Evolutionary conservation across 768 basidiomycete genomes (phyloP), one percentile per base, ranked within the genome.

Genomic region (Clitopilus passeckerianus): DNA sequence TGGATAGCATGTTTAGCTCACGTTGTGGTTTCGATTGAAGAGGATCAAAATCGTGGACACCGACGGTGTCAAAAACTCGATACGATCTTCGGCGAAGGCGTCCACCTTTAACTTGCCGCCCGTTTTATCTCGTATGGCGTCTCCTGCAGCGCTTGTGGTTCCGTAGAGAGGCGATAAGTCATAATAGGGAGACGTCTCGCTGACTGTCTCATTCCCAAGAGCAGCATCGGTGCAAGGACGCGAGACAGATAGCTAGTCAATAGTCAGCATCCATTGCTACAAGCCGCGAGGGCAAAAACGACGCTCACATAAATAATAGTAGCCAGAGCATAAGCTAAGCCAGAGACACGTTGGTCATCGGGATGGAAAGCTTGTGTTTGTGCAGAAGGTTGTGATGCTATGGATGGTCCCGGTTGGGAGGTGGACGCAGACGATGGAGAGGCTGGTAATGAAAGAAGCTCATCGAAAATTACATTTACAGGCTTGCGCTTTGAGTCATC

Each of bases 1-100:
- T 14, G 34, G 22, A n/a, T n/a, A n/a, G n/a, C n/a, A n/a, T n/a
- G n/a, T n/a, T n/a, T n/a, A 37, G 69, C 74, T 20, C 59, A 83
- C 82, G 66, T 83, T 86, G 66, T 86, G 85, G 64, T 86, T 85
- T 15, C 86, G 72, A 61, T 74, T 77, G 66, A 86, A 80, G 15
- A 87, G 61, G 30, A 86, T 75, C 6, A 86, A 72, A 10, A 87
- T 71, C 14, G 79, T 84, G 30, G 76, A 75, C 1, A 78, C 72
- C 1, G 82, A 77, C 6, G 86, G 84, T 1, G 85, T 80, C 59
- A 86, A 72, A 65, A 85, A 77, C 24, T 77, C 57, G 5, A 86
- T 65, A 1, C 85, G 72, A n/a, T 77, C 74, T 62, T 87, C 85
- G 0, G 76, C 71, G 65, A 85, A 83, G 0, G 74, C 71, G 63